A percentile compares a stretch with the other conserved stretches of the same genome.
These are phyloP conservation scores for Hemileccinum impolitum DNA, from an alignment of 768 basidiomycete species.

Conservation along the genomic window DNA sequence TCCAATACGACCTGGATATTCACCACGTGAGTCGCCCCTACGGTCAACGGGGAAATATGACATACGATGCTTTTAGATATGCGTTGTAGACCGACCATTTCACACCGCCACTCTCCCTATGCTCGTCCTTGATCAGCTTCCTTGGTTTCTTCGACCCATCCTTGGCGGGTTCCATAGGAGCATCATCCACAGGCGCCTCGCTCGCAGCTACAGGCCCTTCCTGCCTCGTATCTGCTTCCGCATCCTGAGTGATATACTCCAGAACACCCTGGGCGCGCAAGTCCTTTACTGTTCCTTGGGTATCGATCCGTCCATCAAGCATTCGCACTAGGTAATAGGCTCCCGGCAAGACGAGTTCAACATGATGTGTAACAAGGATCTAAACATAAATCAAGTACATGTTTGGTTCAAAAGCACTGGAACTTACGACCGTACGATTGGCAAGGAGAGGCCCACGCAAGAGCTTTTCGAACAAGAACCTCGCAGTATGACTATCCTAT, in stretches of 20 bases:
- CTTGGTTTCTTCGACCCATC: conserved; percentile 53
- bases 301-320: conserved; percentile 78
- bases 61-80: conserved; percentile 69
- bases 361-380: conserved; percentile 80
- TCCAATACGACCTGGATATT: conserved; percentile 25
- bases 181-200: conserved; percentile 12
- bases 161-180: neutral
- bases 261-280: conserved; percentile 59
- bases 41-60: neutral
- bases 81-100: conserved; percentile 70
- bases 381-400: conserved; percentile 17
- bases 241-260: conserved; percentile 55
- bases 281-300: conserved; percentile 65
- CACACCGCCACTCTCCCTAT: conserved; percentile 75
- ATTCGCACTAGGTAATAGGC: conserved; percentile 73
- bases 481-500: conserved; percentile 67
- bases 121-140: conserved; percentile 79
- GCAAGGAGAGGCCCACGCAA: conserved; percentile 63
- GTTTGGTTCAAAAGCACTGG: neutral
- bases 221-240: conserved; percentile 46
- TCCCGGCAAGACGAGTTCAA: conserved; percentile 75
- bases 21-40: neutral
- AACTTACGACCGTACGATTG: conserved; percentile 64
- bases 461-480: conserved; percentile 59
- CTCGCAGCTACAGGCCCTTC: conserved; percentile 32